Conservation (phyloP, 2,329 filamentous ascomycete genomes). For the Pseudogymnoascus sp. region DNA sequence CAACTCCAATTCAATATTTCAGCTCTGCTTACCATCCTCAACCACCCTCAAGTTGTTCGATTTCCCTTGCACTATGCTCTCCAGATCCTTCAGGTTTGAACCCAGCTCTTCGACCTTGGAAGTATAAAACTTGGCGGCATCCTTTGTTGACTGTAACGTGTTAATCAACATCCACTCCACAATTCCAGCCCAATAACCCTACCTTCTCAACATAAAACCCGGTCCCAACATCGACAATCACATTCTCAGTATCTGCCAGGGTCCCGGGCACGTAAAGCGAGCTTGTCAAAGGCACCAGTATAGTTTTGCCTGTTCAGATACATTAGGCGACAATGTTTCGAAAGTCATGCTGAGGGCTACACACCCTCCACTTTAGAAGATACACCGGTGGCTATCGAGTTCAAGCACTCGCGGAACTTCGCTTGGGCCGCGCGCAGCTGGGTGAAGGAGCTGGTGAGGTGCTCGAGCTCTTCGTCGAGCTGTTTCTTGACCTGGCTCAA, state of each 20-base stretch:
- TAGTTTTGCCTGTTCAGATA: constrained; percentile 38
- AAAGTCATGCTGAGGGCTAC: constrained; percentile 22
- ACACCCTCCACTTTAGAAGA: constrained; percentile 32
- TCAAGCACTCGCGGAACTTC: constrained; percentile 86
- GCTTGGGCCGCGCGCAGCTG: constrained; percentile 84
- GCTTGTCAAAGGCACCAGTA: constrained; percentile 90
- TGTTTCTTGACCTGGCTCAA: constrained; percentile 90
- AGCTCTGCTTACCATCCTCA: constrained; percentile 65
- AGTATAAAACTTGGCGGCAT: constrained; percentile 60
- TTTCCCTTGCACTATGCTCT: constrained; percentile 65
- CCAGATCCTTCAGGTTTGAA: constrained; percentile 57
- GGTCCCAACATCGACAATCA: constrained; percentile 87
- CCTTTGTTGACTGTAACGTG: constrained; percentile 39
- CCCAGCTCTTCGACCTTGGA: constrained; percentile 59
- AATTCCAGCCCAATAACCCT: constrained; percentile 11
- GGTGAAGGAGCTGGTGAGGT: constrained; percentile 81
- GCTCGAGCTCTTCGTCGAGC: constrained; percentile 90
- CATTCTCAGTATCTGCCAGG: constrained; percentile 64
- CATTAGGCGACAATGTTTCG: not conserved
- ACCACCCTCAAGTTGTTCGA: constrained; percentile 76
- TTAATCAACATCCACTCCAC: not conserved
- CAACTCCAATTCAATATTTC: not conserved
- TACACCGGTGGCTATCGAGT: constrained; percentile 60
- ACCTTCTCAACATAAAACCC: constrained; percentile 95
- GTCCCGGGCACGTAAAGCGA: constrained; percentile 88